Base-by-base conservation (phyloP, 2,329 filamentous ascomycete genomes). In the Pseudogymnoascus sp. region DNA sequence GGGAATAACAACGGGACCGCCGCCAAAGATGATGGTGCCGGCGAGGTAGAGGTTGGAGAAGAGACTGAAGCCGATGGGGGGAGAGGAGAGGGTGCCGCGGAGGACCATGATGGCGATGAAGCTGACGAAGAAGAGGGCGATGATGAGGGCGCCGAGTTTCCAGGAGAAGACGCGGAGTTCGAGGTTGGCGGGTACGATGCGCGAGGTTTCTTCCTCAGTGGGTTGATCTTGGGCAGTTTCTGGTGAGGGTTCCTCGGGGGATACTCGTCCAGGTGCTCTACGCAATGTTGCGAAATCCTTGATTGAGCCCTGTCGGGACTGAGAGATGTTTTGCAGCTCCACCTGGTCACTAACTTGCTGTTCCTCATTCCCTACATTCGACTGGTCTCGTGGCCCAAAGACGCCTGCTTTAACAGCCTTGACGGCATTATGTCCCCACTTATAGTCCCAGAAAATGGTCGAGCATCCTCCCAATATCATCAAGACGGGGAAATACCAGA, bases 11-110 rank as follows among this genome's bases (percentile, higher is more conserved):
- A 87, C 84, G 0, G 84, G 84, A 0, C 84, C 84, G 2, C 84
- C 84, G 3, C 84, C 84, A 58, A 72, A 72, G 33, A 66, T 68
- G 18, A 60, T 81, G 1, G 87, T 90, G 0, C 87, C 88, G 0
- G 87, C 88, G 0, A 90, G 82, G 67, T 87, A 90, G 73, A 91
- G 81, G 70, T 89, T 90, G 4, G 85, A 78, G 66, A 91, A 90
- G 22, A 91, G 78, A 57, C 80, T 76, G 65, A 84, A 83, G 0
- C 79, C 71, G 0, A 84, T 72, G 0, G 82, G 76, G 0, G 71
- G 62, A 9, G 79, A 57, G 2, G 57, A 73, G 57, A 73, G 72
- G 63, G 68, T 77, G 71, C 70, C 78, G 36, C 78, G 77, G 0
- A 80, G 66, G 14, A 81, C 75, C 69, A 89, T 80, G 20, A 88